These are phyloP conservation scores for Penicillium digitatum DNA, from an alignment of 2,329 filamentous ascomycete genomes.

Conservation along the genomic window DNA sequence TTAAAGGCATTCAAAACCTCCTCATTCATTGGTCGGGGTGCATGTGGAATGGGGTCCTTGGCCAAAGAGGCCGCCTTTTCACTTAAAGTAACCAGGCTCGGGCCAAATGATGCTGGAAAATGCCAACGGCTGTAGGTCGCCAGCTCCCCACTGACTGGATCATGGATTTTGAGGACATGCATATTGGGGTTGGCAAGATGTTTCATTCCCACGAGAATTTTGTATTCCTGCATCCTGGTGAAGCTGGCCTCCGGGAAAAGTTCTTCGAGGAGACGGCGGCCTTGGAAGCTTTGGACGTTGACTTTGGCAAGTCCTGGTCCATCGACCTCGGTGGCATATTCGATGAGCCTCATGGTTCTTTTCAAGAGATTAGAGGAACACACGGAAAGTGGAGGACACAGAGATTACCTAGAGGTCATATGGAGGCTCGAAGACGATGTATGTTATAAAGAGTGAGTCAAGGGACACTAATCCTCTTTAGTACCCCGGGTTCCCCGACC, in stretches of 20 bases:
- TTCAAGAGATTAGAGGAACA: background rate
- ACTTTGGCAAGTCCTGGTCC: slow-evolving; percentile 41
- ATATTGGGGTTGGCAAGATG: slow-evolving; percentile 42
- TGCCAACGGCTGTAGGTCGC: slow-evolving; percentile 52
- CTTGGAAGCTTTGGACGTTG: slow-evolving; percentile 47
- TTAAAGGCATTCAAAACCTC: slow-evolving; percentile 30
- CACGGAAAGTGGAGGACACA: background rate
- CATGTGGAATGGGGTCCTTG: slow-evolving; percentile 36
- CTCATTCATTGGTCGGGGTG: slow-evolving; percentile 46
- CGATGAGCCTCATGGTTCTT: slow-evolving; percentile 24
- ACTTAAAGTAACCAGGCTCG: slow-evolving; percentile 35
- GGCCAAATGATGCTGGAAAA: slow-evolving; percentile 26
- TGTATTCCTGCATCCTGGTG: slow-evolving; percentile 36
- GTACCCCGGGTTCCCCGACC: background rate
- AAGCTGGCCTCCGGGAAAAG: slow-evolving; percentile 38
- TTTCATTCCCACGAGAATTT: slow-evolving; percentile 30
- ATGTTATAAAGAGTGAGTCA: background rate
- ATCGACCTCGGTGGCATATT: slow-evolving; percentile 43
- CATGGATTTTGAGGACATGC: slow-evolving; percentile 43
- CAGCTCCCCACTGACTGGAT: slow-evolving; percentile 30
- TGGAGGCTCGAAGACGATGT: background rate
- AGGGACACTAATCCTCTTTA: background rate
- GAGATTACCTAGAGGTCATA: background rate
- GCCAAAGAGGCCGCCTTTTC: slow-evolving; percentile 38
- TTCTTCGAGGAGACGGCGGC: slow-evolving; percentile 37